Conservation (phyloP, 1,284 basidiomycete genomes). For the Golubevia pallescens region DNA sequence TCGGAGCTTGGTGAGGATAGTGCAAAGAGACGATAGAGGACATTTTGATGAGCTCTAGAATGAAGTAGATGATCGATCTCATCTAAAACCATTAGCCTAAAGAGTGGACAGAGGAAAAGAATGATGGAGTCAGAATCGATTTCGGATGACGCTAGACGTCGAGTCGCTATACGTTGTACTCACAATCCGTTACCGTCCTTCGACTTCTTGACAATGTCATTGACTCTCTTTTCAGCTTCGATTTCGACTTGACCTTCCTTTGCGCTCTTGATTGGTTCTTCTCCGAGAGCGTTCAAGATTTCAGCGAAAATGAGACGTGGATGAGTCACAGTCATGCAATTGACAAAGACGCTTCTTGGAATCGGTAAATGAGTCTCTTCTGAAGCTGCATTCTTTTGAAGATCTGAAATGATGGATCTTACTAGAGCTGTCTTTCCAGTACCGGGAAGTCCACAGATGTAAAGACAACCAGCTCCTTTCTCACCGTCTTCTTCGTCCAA, state of each 20-base stretch:
- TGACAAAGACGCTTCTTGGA: slow-evolving; percentile 43
- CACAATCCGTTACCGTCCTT: background rate
- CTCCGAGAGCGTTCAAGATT: slow-evolving; percentile 38
- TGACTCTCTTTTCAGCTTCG: slow-evolving; percentile 10
- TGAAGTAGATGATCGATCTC: slow-evolving; percentile 60
- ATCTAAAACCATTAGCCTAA: slow-evolving; percentile 50
- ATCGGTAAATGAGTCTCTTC: background rate
- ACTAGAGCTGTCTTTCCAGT: slow-evolving; percentile 62
- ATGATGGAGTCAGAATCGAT: too few species aligned
- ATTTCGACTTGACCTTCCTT: background rate
- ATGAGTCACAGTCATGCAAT: slow-evolving; percentile 57
- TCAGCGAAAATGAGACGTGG: slow-evolving; percentile 43
- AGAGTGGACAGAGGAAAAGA: slow-evolving; percentile 19
- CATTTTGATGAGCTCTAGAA: slow-evolving; percentile 51
- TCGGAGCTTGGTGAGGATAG: slow-evolving; percentile 7
- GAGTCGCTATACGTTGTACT: too few species aligned
- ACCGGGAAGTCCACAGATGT: slow-evolving; percentile 58
- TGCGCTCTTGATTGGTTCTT: background rate
- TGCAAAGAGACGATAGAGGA: slow-evolving; percentile 57
- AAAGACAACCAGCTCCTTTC: slow-evolving; percentile 26
- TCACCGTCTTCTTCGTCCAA: slow-evolving; percentile 5
- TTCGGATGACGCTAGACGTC: too few species aligned
- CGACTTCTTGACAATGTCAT: slow-evolving; percentile 9
- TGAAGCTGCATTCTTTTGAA: slow-evolving; percentile 2
- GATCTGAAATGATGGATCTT: slow-evolving; percentile 39